Conservation (phyloP, 2,329 filamentous ascomycete genomes). For the Corniculantispora saksenae region DNA sequence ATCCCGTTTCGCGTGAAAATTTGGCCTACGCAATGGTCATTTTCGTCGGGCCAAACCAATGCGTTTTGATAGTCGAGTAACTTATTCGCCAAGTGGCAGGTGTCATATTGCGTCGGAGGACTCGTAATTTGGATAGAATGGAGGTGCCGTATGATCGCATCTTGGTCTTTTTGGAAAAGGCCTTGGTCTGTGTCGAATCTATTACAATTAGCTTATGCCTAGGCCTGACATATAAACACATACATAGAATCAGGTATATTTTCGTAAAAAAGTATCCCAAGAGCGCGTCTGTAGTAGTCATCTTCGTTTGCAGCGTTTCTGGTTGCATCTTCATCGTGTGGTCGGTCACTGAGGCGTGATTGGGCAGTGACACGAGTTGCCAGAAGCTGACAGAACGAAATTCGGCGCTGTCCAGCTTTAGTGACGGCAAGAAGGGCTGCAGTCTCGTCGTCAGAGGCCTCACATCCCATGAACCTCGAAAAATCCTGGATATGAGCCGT, state of each 20-base stretch:
- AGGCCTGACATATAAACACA: not conserved
- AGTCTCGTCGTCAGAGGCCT: not conserved
- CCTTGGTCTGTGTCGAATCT: not conserved
- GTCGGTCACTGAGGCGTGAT: not conserved
- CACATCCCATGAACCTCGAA: not conserved
- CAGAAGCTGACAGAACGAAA: not conserved
- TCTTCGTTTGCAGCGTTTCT: not conserved
- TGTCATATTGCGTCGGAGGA: not conserved
- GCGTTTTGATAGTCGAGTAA: not conserved
- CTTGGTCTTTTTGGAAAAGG: not conserved
- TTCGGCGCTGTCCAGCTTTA: slow-evolving; percentile 1
- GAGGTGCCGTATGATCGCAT: not conserved
- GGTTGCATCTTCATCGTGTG: not conserved
- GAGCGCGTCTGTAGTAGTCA: not conserved
- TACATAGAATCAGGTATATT: not conserved
- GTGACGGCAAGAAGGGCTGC: not conserved
- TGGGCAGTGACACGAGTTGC: not conserved
- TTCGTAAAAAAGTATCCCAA: not conserved
- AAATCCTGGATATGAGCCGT: not conserved
- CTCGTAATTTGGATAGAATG: not conserved
- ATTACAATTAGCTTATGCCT: not conserved
- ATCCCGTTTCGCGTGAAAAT: not conserved
- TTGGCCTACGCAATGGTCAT: not conserved
- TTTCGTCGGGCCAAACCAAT: not conserved
- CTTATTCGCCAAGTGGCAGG: not conserved